Evolutionary conservation across 2,329 filamentous ascomycete genomes (phyloP), one percentile per base, ranked within the genome.

Genomic region (Elsinoe necatrix): DNA sequence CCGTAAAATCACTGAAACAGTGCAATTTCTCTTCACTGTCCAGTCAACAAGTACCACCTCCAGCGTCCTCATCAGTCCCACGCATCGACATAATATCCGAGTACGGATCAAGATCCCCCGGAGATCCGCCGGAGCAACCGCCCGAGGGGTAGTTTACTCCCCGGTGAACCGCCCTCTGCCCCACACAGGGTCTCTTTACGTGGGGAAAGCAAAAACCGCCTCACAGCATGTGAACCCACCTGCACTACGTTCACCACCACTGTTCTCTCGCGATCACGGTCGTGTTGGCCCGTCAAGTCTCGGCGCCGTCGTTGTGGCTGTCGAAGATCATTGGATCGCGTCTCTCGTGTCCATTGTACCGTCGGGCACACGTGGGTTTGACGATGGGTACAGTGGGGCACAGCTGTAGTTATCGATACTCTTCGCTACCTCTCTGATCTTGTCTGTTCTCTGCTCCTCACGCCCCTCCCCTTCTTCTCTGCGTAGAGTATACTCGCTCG

Each of bases 231-330:
- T 43, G 41, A 43, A 43, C 41, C 41, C 41, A 43, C 41, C 20
- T 43, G 41, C 41, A 48, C 43, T 23, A 48, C 43, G 43, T 48
- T 48, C 27, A 23, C 16, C 31, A 48, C 43, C 43, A 34, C 43
- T n/a, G 23, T 48, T 48, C 25, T 4, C 25, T 9, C 23, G 25
- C 27, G 11, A 7, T 23, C 7, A 47, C 3, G 25, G 23, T 11
- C 43, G 8, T 20, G 25, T 29, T 23, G 20, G 41, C 41, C 14
- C 14, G 21, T 43, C 41, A 14, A 23, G 16, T 43, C 9, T 43
- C 41, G 14, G 34, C 34, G 5, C 14, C 41, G 8, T 43, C 41
- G 12, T n/a, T 29, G 21, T 29, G 23, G 21, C 23, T 48, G 21
- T 34, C 16, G 43, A 16, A 29, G 21, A 18, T 34, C 43, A 48